Conservation (phyloP, 2,329 filamentous ascomycete genomes). For the Trichoderma afroharzianum region DNA sequence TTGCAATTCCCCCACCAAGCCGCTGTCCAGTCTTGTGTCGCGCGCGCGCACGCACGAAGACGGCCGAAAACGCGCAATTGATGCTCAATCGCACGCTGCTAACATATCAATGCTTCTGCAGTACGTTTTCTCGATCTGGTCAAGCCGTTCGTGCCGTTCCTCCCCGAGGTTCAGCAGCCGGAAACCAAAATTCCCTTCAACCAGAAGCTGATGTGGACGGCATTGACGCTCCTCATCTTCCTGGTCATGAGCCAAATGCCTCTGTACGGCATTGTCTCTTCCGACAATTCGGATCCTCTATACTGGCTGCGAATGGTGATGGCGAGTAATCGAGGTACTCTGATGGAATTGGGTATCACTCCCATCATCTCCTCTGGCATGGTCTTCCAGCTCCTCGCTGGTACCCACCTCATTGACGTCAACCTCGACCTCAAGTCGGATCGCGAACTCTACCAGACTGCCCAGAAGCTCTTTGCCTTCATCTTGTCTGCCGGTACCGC, state of each 20-base stretch:
- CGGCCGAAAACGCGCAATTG: constrained; percentile 27
- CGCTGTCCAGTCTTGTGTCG: constrained; percentile 22
- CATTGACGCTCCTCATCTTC: constrained; percentile 94
- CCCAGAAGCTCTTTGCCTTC: constrained; percentile 97
- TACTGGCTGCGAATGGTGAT: constrained; percentile 99
- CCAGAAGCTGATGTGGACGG: constrained; percentile 95
- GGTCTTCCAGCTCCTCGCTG: constrained; percentile 99
- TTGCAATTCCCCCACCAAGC: constrained; percentile 24
- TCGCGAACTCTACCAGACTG: constrained; percentile 99
- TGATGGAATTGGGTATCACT: constrained; percentile 96
- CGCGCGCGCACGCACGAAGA: constrained; percentile 15
- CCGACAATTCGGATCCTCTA: constrained; percentile 94
- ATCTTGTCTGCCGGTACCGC: constrained; percentile 97
- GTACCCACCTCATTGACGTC: constrained; percentile 99
- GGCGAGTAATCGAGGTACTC: constrained; percentile 93
- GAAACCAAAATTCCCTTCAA: constrained; percentile 99
- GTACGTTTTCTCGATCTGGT: constrained; percentile 99
- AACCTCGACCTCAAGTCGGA: constrained; percentile 99
- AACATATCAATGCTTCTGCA: constrained; percentile 38
- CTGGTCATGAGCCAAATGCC: constrained; percentile 99
- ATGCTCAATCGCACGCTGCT: constrained; percentile 25
- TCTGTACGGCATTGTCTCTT: constrained; percentile 97
- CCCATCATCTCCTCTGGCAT: constrained; percentile 99
- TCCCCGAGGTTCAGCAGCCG: constrained; percentile 97
- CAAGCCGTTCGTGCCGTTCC: constrained; percentile 99